phyloP scores from a whole-genome alignment of 352 stramenopile species.

The Pythium insidiosum region DNA sequence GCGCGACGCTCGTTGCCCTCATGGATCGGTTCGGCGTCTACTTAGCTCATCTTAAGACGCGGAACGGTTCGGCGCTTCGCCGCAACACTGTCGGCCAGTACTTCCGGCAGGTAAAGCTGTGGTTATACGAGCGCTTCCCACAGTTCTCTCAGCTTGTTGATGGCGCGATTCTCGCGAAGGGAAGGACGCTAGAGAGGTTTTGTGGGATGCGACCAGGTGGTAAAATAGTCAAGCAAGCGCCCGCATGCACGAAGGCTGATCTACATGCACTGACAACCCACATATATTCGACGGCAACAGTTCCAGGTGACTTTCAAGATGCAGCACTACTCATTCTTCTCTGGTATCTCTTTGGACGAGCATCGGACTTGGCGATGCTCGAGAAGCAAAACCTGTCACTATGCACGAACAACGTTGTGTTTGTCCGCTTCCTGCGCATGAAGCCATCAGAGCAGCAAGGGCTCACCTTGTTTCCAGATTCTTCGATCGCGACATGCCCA shows the following conservation, averaged over 20 bases:
- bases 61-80: neutral
- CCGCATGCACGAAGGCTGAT: constrained; percentile 8
- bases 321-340: constrained; percentile 9
- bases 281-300: neutral
- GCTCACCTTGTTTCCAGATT: constrained; percentile 8
- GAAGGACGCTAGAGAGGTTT: neutral
- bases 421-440: constrained; percentile 13
- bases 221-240: constrained; percentile 1
- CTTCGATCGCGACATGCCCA: neutral
- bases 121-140: constrained; percentile 9
- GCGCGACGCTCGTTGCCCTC: constrained; percentile 4
- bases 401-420: constrained; percentile 6
- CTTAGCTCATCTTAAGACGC: constrained; percentile 5
- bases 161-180: constrained; percentile 5
- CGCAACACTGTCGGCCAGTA: constrained; percentile 11
- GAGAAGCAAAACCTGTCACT: constrained; percentile 13
- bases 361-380: constrained; percentile 11
- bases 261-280: constrained; percentile 1
- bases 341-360: constrained; percentile 13
- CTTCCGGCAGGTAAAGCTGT: constrained; percentile 12
- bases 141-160: constrained; percentile 4
- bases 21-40: constrained; percentile 19
- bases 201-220: neutral
- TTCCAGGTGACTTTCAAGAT: constrained; percentile 12
- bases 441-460: constrained; percentile 19